These are phyloP conservation scores for Tephrocybe rancida DNA, from an alignment of 768 basidiomycete genomes.

Conservation along the genomic window DNA sequence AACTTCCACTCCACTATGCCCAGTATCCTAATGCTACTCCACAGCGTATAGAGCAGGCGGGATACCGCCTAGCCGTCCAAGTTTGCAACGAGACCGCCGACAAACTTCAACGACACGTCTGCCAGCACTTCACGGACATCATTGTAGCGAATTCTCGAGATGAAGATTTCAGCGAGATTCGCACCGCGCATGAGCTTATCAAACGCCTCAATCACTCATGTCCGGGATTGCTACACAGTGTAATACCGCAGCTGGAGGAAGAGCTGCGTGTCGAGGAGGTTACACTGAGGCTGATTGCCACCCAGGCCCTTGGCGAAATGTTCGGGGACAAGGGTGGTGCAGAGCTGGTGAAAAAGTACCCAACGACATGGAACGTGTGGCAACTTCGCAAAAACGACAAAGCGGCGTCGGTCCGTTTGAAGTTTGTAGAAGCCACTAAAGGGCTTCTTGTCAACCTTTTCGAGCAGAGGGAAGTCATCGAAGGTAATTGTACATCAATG, in stretches of 20 bases:
- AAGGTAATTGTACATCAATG: constrained; percentile 51
- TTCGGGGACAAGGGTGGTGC: constrained; percentile 74
- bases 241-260: constrained; percentile 92
- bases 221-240: constrained; percentile 82
- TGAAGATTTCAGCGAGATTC: constrained; percentile 70
- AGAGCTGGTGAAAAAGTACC: constrained; percentile 81
- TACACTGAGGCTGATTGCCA: constrained; percentile 76
- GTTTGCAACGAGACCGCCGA: constrained; percentile 85
- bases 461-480: constrained; percentile 68
- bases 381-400: constrained; percentile 79
- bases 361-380: constrained; percentile 87
- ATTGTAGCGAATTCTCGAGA: constrained; percentile 65
- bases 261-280: constrained; percentile 80
- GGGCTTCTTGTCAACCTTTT: constrained; percentile 65
- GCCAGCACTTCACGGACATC: constrained; percentile 91
- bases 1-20: not conserved
- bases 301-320: constrained; percentile 88
- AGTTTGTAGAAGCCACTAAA: constrained; percentile 72
- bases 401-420: constrained; percentile 65
- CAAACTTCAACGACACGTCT: constrained; percentile 86
- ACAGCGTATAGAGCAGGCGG: constrained; percentile 71
- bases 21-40: not conserved
- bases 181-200: constrained; percentile 82
- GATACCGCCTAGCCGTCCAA: constrained; percentile 81
- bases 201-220: constrained; percentile 79